Percentiles rank a stretch among this genome's conserved stretches.
Evolutionary conservation across 768 basidiomycete species (phyloP).

Genomic region (Suillus ampliporus): DNA sequence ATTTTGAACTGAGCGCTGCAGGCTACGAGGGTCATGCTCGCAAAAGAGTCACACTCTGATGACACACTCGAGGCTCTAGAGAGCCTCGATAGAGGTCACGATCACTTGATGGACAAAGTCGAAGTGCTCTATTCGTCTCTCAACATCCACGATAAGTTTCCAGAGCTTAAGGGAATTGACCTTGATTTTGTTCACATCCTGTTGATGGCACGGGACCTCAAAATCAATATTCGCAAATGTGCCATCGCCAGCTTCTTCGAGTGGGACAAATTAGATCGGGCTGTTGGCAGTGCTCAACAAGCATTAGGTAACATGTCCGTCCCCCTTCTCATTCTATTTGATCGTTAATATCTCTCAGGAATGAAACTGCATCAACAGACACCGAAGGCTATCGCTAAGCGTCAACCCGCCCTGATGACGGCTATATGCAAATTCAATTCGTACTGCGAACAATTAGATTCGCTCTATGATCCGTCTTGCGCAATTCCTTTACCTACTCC

Average conservation of each 20-base stretch:
- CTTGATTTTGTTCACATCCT: conserved; percentile 38
- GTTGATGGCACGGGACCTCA: conserved; percentile 42
- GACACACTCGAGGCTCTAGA: conserved; percentile 22
- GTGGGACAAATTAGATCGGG: conserved; percentile 43
- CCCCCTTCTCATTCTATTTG: neutral
- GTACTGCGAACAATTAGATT: conserved; percentile 28
- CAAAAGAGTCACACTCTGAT: neutral
- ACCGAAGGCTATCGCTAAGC: conserved; percentile 33
- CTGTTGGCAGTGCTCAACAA: conserved; percentile 35
- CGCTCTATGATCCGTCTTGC: conserved; percentile 25
- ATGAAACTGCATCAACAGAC: conserved; percentile 39
- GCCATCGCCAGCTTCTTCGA: conserved; percentile 44
- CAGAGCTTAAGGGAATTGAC: conserved; percentile 37
- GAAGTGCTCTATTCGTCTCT: conserved; percentile 42
- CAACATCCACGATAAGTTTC: conserved; percentile 39
- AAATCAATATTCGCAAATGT: conserved; percentile 44
- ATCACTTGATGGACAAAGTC: conserved; percentile 26
- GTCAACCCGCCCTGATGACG: conserved; percentile 28
- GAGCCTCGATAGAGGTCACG: conserved; percentile 27
- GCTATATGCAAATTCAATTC: conserved; percentile 35
- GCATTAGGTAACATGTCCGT: conserved; percentile 14
- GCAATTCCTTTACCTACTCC: conserved; percentile 38
- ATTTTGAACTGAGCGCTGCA: conserved; percentile 27
- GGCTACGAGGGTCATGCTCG: conserved; percentile 13
- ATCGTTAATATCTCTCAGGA: conserved; percentile 15